Evolutionary conservation across 768 basidiomycete species (phyloP), one percentile per base, ranked within the genome.

Genomic region (Pleurotus pulmonarius): DNA sequence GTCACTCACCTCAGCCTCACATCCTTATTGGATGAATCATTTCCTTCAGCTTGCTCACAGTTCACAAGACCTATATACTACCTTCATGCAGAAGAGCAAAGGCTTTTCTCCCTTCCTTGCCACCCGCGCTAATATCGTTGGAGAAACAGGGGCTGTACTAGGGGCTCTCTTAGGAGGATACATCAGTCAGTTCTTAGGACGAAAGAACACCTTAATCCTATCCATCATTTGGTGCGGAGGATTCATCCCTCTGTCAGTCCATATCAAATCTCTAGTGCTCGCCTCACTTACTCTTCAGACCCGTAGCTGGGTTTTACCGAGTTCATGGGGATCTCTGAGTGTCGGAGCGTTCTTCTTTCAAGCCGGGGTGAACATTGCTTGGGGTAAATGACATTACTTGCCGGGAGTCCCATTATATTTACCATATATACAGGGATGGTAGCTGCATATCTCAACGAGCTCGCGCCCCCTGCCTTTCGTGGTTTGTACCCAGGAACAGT

Each of bases 391-490:
- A 8, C 16, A 18, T 13, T 38, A 25, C 20, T 7, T 18, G 20
- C 5, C 7, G 1, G 8, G 12, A 15, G 13, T 4, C 13, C 5
- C 5, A 44, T 4, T 38, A 16, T 18, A 15, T 41, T 24, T 4
- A 16, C 4, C 20, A 4, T 24, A 4, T n/a, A 26, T 54, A 7
- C 15, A 60, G 60, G 60, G n/a, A 46, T 59, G 8, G 46, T 61
- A 49, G 85, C 86, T 8, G 79, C 87, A 58, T 82, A 81, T 64
- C 76, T 88, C 40, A 73, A 76, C 38, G 87, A 89, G 66, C 70
- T 86, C 60, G 82, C 83, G 0, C 87, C 87, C 1, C 81, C 83
- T 24, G 85, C 83, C 0, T 88, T 86, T 74, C 76, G 87, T 56
- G 83, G 84, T 3, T 77, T 82, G 7, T 87, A 84, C 69, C 82